A percentile compares a stretch with the other conserved stretches of the same genome.
phyloP scores from a whole-genome alignment of 495 filamentous ascomycete genomes.

The Alectoria sarmentosa region DNA sequence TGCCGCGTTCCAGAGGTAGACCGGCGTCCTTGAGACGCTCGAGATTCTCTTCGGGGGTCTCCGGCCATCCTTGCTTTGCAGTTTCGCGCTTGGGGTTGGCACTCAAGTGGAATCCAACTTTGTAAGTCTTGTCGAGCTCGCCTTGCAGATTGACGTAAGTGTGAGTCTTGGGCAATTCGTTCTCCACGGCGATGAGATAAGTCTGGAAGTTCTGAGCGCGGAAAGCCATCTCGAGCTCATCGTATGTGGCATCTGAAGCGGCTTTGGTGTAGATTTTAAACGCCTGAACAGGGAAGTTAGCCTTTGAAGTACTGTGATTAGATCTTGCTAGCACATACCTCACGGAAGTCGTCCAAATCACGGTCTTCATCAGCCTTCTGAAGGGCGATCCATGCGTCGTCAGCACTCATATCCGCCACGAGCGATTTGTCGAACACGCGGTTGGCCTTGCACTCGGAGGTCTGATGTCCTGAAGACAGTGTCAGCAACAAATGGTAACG shows the following conservation, averaged over 20 bases:
- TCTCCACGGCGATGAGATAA: constrained; percentile 67
- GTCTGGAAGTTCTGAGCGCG: constrained; percentile 53
- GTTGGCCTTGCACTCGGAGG: constrained; percentile 58
- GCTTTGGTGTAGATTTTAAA: constrained; percentile 70
- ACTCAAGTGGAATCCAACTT: constrained; percentile 60
- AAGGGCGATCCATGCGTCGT: constrained; percentile 65
- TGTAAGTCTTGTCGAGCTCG: constrained; percentile 65
- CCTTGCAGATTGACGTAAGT: constrained; percentile 83
- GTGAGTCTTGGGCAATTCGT: constrained; percentile 49
- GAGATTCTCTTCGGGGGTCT: constrained; percentile 58
- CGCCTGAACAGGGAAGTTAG: constrained; percentile 35
- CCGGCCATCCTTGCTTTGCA: constrained; percentile 57
- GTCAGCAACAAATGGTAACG: neutral
- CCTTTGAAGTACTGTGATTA: neutral
- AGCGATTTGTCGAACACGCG: constrained; percentile 58
- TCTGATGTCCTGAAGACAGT: constrained; percentile 51
- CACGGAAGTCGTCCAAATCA: constrained; percentile 69
- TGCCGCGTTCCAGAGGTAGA: constrained; percentile 54
- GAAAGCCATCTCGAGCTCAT: constrained; percentile 67
- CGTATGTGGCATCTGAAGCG: constrained; percentile 55
- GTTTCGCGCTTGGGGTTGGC: constrained; percentile 57
- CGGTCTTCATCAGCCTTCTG: constrained; percentile 51
- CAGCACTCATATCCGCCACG: constrained; percentile 51
- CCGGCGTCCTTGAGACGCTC: constrained; percentile 69
- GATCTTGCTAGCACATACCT: constrained; percentile 36